phyloP scores from a whole-genome alignment of 129 eudicot genomes.

The Flaveria linearis region DNA sequence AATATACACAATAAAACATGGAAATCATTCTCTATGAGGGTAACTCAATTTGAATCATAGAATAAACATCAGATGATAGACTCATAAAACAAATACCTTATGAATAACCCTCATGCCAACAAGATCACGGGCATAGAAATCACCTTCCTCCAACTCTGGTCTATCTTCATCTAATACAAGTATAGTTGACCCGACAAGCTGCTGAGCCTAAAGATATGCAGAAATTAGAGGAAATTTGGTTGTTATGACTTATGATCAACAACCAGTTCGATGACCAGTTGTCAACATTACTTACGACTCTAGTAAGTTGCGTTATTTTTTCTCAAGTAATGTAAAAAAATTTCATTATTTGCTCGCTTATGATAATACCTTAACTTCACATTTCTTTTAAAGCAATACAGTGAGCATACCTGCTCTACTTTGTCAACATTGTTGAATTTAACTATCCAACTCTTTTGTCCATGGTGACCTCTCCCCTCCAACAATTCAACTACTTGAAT shows the following conservation, averaged over 20 bases:
- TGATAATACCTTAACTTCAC: slow-evolving; percentile 1
- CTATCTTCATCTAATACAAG: slow-evolving; percentile 72
- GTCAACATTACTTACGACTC: slow-evolving; percentile 11
- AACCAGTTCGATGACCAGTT: not conserved
- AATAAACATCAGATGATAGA: slow-evolving; percentile 11
- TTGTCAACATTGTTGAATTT: slow-evolving; percentile 56
- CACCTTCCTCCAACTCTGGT: slow-evolving; percentile 91
- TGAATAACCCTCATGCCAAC: slow-evolving; percentile 84
- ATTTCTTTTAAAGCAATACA: not conserved
- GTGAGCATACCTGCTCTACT: slow-evolving; percentile 68
- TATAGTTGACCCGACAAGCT: slow-evolving; percentile 85
- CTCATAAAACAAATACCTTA: slow-evolving; percentile 54
- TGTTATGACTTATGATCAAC: slow-evolving; percentile 18
- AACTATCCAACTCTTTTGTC: slow-evolving; percentile 77
- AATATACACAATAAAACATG: not conserved
- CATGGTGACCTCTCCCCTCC: slow-evolving; percentile 81
- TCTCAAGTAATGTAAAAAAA: not conserved
- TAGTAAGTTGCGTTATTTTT: slow-evolving; percentile 12
- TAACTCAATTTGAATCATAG: not conserved
- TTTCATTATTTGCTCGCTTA: not conserved
- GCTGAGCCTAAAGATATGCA: slow-evolving; percentile 58
- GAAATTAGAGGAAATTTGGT: not conserved
- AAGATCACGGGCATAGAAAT: slow-evolving; percentile 91
- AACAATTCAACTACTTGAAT: slow-evolving; percentile 70
- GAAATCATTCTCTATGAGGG: slow-evolving; percentile 1